Evolutionary conservation across 75 land plant species (phyloP).

Genomic region (Picea sitchensis): DNA sequence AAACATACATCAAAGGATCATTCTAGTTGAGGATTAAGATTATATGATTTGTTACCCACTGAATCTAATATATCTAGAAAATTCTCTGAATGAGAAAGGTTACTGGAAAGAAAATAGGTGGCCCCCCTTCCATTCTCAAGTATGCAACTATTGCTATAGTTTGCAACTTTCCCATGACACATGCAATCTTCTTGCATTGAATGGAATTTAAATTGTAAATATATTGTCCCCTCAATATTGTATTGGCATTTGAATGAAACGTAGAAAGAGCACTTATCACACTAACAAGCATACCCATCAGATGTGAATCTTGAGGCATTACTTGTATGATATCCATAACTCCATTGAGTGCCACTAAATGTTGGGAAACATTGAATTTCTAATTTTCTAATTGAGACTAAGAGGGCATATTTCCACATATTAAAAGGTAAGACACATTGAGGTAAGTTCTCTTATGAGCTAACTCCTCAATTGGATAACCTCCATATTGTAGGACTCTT

Average conservation of each 20-base stretch:
- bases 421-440: constrained; percentile 65
- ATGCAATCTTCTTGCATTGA: constrained; percentile 86
- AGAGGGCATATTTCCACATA: constrained; percentile 96
- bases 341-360: constrained; percentile 93
- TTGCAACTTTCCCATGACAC: constrained; percentile 33
- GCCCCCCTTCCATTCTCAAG: no score
- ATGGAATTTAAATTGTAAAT: neutral
- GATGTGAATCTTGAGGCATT: constrained; percentile 98
- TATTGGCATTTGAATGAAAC: constrained; percentile 98
- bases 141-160: constrained; percentile 74
- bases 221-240: constrained; percentile 65
- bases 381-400: constrained; percentile 72
- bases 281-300: constrained; percentile 57
- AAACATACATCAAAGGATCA: constrained; percentile 83
- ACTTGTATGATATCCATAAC: constrained; percentile 79
- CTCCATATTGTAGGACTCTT: constrained; percentile 91
- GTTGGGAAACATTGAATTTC: constrained; percentile 89
- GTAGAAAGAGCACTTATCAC: constrained; percentile 89
- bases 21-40: constrained; percentile 88
- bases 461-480: constrained; percentile 97
- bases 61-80: no score
- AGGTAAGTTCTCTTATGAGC: constrained; percentile 87
- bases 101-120: no score
- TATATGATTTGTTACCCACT: constrained; percentile 67
- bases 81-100: no score